Evolutionary conservation across 331 rosid species (phyloP).

Genomic region (Malus hybrid): DNA sequence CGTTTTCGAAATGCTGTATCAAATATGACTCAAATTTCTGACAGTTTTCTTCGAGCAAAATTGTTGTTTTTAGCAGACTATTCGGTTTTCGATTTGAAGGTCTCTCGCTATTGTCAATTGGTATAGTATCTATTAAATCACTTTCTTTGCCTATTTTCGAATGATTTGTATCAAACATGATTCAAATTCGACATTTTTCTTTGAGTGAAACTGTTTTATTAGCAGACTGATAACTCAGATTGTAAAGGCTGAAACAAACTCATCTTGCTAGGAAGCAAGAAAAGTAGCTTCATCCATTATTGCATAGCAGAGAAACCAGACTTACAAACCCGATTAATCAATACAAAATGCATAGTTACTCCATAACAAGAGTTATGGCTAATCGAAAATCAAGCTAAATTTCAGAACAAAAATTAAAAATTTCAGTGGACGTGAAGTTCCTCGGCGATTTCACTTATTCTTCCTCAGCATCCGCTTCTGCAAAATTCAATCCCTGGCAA

Average conservation of each 20-base stretch:
- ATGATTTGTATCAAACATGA: not conserved
- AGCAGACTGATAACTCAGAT: not conserved
- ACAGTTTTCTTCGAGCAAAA: not conserved
- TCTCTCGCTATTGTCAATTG: not conserved
- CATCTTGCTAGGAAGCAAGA: slow-evolving; percentile 11
- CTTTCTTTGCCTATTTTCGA: not conserved
- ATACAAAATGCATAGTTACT: not conserved
- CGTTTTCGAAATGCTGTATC: not conserved
- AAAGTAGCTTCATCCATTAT: not conserved
- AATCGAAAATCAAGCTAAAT: slow-evolving; percentile 6
- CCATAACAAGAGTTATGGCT: slow-evolving; percentile 36
- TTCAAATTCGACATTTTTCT: not conserved
- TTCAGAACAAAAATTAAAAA: not conserved
- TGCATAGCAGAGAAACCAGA: slow-evolving; percentile 13
- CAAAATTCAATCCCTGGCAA: slow-evolving; percentile 62
- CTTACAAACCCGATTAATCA: slow-evolving; percentile 1
- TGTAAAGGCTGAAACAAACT: not conserved
- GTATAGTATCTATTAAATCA: no score
- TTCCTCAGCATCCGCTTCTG: slow-evolving; percentile 34
- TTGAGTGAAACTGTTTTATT: not conserved
- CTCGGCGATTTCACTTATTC: not conserved
- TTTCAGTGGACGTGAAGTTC: not conserved
- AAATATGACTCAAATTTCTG: not conserved
- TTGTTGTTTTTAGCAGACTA: not conserved
- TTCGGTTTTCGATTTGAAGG: not conserved